These are phyloP conservation scores for Schizochytrium sp. DNA, from an alignment of 108 stramenopile species.

Conservation along the genomic window DNA sequence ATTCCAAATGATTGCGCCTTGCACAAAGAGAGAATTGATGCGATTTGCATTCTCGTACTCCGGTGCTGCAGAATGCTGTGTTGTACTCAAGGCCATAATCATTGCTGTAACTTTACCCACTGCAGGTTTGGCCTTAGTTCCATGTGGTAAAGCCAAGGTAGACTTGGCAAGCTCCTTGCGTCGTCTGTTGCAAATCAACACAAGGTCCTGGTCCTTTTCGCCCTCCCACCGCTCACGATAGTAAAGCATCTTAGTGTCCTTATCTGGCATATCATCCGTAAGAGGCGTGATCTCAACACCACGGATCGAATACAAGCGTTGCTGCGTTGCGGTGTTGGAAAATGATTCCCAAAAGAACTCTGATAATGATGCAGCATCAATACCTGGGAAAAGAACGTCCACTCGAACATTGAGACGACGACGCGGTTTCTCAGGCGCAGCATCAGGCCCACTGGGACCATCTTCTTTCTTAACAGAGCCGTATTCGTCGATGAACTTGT, in stretches of 20 bases:
- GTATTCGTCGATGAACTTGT: conserved; percentile 59
- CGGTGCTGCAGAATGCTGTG: conserved; percentile 57
- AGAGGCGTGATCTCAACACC: conserved; percentile 52
- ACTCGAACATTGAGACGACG: conserved; percentile 47
- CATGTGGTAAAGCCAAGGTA: conserved; percentile 20
- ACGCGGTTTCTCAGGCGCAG: neutral
- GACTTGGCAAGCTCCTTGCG: conserved; percentile 51
- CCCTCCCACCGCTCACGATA: conserved; percentile 59
- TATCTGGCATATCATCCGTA: conserved; percentile 59
- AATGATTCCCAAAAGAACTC: conserved; percentile 56
- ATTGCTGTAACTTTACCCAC: conserved; percentile 54
- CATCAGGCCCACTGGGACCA: neutral
- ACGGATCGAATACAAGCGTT: conserved; percentile 30
- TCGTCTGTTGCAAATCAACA: conserved; percentile 49
- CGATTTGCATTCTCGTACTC: conserved; percentile 52
- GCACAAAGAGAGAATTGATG: conserved; percentile 17
- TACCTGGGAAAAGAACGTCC: conserved; percentile 51
- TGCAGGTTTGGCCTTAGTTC: conserved; percentile 1
- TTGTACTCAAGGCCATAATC: conserved; percentile 49
- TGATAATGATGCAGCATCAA: conserved; percentile 38
- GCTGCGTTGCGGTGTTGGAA: conserved; percentile 44
- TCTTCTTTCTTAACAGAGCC: conserved; percentile 13
- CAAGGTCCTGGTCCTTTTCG: conserved; percentile 57
- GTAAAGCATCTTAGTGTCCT: conserved; percentile 54
- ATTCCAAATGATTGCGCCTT: conserved; percentile 60